Conservation (phyloP, 1,284 basidiomycete genomes). For the Malassezia nana region DNA sequence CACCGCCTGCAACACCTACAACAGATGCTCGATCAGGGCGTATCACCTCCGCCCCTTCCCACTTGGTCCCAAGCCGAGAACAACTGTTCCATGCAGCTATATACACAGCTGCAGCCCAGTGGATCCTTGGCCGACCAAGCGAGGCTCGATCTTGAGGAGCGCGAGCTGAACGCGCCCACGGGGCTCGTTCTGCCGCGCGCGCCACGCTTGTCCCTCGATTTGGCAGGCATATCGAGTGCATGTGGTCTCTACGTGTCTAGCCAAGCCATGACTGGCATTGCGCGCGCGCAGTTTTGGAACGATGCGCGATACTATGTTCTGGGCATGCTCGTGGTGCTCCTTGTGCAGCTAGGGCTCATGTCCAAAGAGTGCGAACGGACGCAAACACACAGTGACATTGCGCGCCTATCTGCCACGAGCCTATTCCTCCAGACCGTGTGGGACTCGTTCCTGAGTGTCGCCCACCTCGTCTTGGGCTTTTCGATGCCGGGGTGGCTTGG, state of each 20-base stretch:
- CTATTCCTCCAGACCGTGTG: constrained; percentile 10
- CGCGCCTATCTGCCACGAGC: constrained; percentile 1
- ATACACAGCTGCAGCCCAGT: constrained; percentile 3
- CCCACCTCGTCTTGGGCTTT: constrained; percentile 6
- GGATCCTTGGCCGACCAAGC: not conserved
- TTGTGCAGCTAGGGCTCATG: constrained; percentile 11
- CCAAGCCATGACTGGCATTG: not conserved
- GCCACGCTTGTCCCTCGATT: not conserved
- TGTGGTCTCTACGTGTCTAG: constrained; percentile 4
- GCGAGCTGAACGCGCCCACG: constrained; percentile 1
- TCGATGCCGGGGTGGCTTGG: not conserved
- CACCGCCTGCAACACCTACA: constrained; percentile 5
- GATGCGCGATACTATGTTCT: constrained; percentile 9
- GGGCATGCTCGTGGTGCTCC: constrained; percentile 8
- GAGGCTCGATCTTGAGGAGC: not conserved
- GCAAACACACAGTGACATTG: constrained; percentile 8
- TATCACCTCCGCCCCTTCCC: not conserved
- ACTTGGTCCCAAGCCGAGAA: not conserved
- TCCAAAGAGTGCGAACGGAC: constrained; percentile 1
- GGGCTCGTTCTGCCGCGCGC: not conserved
- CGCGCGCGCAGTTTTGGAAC: constrained; percentile 7
- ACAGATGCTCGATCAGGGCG: not conserved
- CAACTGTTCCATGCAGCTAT: constrained; percentile 16
- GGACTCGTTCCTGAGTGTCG: constrained; percentile 10
- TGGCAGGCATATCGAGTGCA: not conserved